A percentile compares a stretch with the other conserved stretches of the same genome.
Conservation (phyloP, 371 early-diverging fungal genomes). For the Rhizopus microsporus region DNA sequence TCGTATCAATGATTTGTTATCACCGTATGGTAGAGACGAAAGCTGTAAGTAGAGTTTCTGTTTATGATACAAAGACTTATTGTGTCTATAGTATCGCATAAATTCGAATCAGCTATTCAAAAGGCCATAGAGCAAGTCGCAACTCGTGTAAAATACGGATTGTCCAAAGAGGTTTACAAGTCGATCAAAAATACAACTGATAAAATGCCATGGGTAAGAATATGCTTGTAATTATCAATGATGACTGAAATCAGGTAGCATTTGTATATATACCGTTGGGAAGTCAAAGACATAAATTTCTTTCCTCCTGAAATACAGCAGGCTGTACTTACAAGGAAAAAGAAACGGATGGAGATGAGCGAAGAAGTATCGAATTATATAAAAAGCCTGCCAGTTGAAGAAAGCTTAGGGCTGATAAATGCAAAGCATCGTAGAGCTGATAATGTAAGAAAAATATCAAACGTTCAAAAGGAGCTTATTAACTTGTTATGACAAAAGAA, state of each 20-base stretch:
- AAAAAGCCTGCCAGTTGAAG: constrained; percentile 3
- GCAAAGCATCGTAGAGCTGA: constrained; percentile 15
- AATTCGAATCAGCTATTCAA: constrained; percentile 34
- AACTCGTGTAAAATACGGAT: constrained; percentile 33
- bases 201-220: constrained; percentile 22
- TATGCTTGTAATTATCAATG: not conserved
- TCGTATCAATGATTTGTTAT: constrained; percentile 40
- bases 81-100: constrained; percentile 20
- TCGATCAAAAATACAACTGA: constrained; percentile 21
- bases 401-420: constrained; percentile 10
- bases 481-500: not conserved
- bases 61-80: not conserved
- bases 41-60: constrained; percentile 19
- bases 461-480: not conserved
- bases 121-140: constrained; percentile 23
- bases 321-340: constrained; percentile 23
- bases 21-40: constrained; percentile 43
- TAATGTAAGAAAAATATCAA: not conserved
- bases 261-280: constrained; percentile 58
- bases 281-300: constrained; percentile 46
- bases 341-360: constrained; percentile 27
- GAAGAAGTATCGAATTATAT: constrained; percentile 11
- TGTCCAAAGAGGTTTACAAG: constrained; percentile 13
- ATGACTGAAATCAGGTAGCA: constrained; percentile 24
- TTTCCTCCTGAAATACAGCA: constrained; percentile 40